Evolutionary conservation across 345 rosid genomes (phyloP), one percentile per base, ranked within the genome.

Genomic region (Brassica incana): DNA sequence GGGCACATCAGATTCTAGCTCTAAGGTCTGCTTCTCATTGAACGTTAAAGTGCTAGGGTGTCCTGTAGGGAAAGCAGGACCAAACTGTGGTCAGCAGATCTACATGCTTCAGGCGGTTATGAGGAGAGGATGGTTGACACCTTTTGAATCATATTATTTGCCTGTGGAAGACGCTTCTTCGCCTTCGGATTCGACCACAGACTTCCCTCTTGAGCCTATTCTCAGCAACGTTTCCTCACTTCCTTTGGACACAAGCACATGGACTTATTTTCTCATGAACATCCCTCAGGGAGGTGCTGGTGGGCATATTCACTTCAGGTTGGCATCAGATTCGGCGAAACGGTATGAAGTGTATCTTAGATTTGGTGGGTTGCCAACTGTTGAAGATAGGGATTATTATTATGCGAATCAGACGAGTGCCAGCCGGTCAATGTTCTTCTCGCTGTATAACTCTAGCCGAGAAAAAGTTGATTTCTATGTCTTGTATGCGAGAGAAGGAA

Each of bases 221-320:
- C 77, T 85, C 78, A 91, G 90, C 87, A 95, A 90, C 84, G 72
- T 63, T 75, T 85, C 97, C 45, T 64, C 78, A 68, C 73, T 79
- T 75, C 87, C 84, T 62, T 33, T 65, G 18, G 82, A 85, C 73
- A 68, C 71, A 61, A 82, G 83, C 85, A 75, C 81, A 56, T 91
- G 96, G 99, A 93, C 96, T 58, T 93, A 91, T 79, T 91, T 93
- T 85, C 72, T 87, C 50, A 68, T 90, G 83, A 86, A 90, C 81
- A 67, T 95, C 66, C 99, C 98, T 77, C 86, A 25, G 6, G 98
- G 98, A 70, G 97, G 96, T 71, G 93, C 94, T 80, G 98, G 99
- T 82, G 95, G 94, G 80, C 92, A 90, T 74, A 85, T 95, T 65
- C 99, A 93, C 59, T 81, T 90, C 66, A 90, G 83, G 15, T 80